Evolutionary conservation across 78 protist genomes (phyloP), one percentile per base, ranked within the genome.

Genomic region (Creolimax fragrantissima): DNA sequence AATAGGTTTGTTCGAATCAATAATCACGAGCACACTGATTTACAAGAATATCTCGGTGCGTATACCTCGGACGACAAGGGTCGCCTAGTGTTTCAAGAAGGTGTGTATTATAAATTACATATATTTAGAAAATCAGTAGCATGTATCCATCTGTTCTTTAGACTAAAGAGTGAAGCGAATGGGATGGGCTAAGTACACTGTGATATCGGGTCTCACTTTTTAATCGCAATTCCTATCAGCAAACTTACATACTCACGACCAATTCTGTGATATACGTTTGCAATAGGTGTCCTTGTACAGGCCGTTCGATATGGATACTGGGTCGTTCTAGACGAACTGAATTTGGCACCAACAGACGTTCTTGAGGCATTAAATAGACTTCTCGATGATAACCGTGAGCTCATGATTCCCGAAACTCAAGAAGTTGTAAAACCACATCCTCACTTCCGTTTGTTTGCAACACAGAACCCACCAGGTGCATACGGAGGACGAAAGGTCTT

Each of bases 1-100:
- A n/a, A n/a, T n/a, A n/a, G n/a, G n/a, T 96, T 97, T 41, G 96
- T 98, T 45, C 96, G 99, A 45, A 97, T 99, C 92, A 99, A 99
- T 96, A 99, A 99, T 95, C 99, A 99, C 94, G 99, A 98, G 89
- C 99, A 98, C 91, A 99, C 99, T 3, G 99, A 99, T 92, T 32
- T 99, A 24, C 98, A 96, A 45, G 99, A 99, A 93, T 99, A 99
- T 93, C 89, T 99, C 37, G 99, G 99, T 43, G 32, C 90, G 37
- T 98, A 98, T 85, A 94, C 93, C 35, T 42, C 99, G 2, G 96
- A 96, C 84, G 96, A 43, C 3, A 11, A 44, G 4, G 99, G 99
- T 43, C 41, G 45, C 88, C 95, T 98, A 7, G 95, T n/a, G 5
- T 98, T 97, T 94, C 94, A 89, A 11, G 99, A 98, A 35, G 99